Base-by-base conservation (phyloP, 176 grass and related monocot genomes). In the Oryza longistaminata region DNA sequence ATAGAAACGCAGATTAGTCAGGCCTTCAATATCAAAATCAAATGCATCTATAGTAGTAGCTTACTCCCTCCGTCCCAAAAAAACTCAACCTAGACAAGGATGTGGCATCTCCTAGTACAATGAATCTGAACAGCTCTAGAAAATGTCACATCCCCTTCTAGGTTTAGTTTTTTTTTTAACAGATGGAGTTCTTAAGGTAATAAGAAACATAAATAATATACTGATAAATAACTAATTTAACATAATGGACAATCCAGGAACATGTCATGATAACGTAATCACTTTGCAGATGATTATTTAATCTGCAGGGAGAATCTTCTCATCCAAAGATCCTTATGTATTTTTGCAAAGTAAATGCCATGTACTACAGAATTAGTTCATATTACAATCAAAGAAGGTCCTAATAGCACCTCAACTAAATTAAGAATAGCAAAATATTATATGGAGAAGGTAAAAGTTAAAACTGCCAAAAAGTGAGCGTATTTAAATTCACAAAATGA, bases 261-360 rank as follows among this genome's bases (percentile, higher is more conserved):
- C 34, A 35, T 35, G 34, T 35, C 34, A 35, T 35, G 34, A 35
- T 35, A 35, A 35, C 34, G 34, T 35, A 35, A 35, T 35, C 34
- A 35, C 34, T 35, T 35, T 35, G 4, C 34, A 35, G 34, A 35
- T 35, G 34, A 35, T 35, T 35, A 35, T 35, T 35, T 35, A 35
- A 35, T 35, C 34, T 35, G 3, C 4, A 5, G 3, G 34, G 4
- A 35, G 34, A 35, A 35, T 35, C 34, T 35, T 35, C 34, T 5
- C 34, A 35, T 35, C 4, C 34, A 35, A 35, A 35, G 34, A 35
- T 35, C 34, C 34, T 35, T 35, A 35, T 3, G 34, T 64, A 64
- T 33, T 62, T 58, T 52, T 64, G 10, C 22, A 82, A 69, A 29
- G 80, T 35, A 80, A 64, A 33, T 29, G 7, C 42, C 78, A 71